Percentiles rank a stretch among this genome's conserved stretches.
These are phyloP conservation scores for Themeda triandra DNA, from an alignment of 176 grass and related monocot species.

Conservation along the genomic window DNA sequence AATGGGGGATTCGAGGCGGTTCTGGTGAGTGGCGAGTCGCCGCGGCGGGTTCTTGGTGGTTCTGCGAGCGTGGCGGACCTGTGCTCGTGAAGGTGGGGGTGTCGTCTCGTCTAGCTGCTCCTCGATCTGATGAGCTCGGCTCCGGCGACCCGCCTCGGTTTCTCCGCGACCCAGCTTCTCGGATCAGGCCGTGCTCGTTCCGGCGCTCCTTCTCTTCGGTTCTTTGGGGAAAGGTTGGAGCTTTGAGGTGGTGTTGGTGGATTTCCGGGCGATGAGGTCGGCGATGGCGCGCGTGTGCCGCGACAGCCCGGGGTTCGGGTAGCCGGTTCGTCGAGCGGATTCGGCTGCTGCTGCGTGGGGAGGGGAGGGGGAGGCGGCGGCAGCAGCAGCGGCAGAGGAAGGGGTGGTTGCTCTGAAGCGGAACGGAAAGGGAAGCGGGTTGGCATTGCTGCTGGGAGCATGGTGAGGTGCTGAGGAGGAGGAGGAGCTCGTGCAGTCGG, in stretches of 20 bases:
- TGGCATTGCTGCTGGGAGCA: conserved; percentile 7
- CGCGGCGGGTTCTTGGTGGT: conserved; percentile 1
- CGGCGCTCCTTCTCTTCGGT: neutral
- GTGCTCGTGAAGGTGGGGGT: neutral
- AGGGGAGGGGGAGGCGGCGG: neutral
- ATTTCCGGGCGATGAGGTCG: too few relatives aligned
- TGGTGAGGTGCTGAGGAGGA: conserved; percentile 14
- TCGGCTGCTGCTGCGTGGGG: neutral
- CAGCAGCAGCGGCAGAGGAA: neutral
- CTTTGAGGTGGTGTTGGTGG: conserved; percentile 10
- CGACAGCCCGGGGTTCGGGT: conserved; percentile 56
- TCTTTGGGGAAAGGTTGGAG: neutral
- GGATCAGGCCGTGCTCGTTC: neutral
- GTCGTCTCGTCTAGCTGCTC: neutral
- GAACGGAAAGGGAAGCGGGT: neutral
- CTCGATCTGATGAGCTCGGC: conserved; percentile 32
- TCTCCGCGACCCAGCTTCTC: conserved; percentile 24
- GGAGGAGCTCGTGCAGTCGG: neutral
- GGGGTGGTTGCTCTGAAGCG: conserved; percentile 6
- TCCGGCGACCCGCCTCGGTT: conserved; percentile 26
- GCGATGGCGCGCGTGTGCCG: too few relatives aligned
- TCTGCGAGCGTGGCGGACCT: neutral
- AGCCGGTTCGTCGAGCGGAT: neutral
- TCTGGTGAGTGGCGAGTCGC: neutral
- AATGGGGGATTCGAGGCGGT: conserved; percentile 17